Evolutionary conservation across 768 basidiomycete species (phyloP), one percentile per base, ranked within the genome.

Genomic region (Candolleomyces eurysporus): DNA sequence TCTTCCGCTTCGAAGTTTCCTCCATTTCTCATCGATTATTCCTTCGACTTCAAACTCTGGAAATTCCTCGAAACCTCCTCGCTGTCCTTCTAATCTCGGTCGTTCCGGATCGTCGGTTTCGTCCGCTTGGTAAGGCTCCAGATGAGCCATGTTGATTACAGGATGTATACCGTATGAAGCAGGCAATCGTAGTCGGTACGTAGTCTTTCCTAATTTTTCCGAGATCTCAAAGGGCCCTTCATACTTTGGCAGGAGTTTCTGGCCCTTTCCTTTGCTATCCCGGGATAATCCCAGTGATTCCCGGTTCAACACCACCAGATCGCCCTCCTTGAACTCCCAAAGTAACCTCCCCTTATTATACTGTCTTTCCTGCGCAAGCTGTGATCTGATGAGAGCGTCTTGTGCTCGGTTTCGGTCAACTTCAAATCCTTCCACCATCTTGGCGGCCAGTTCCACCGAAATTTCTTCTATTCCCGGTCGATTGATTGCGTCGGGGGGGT

Each of bases 261-360:
- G 26, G 2, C 26, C 26, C 4, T 26, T 26, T 2, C 26, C 26
- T 4, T 26, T 26, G 26, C 2, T 26, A 26, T 26, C 26, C 4
- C 26, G 4, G 4, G 26, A 26, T 26, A 26, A 26, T 26, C 26
- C 26, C 4, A 26, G 26, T 2, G 26, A 26, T 4, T 26, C 26
- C 26, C 26, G 4, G 26, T 26, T 26, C 26, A 26, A 26, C 4
- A 26, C 2, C 4, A 26, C 26, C 26, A 26, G 26, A 26, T 26
- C 26, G 4, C 26, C 26, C 26, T 26, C 26, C 26, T 26, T 26
- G 26, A 26, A 26, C 4, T 26, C 26, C 26, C 4, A 26, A 26
- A 26, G 26, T 26, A 26, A 4, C 26, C 26, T 2, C 4, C 26
- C 26, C 43, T 69, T 52, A 56, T 75, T 72, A 54, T 68, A 69